Evolutionary conservation across 495 filamentous ascomycete genomes (phyloP).

Genomic region (Podospora appendiculata): DNA sequence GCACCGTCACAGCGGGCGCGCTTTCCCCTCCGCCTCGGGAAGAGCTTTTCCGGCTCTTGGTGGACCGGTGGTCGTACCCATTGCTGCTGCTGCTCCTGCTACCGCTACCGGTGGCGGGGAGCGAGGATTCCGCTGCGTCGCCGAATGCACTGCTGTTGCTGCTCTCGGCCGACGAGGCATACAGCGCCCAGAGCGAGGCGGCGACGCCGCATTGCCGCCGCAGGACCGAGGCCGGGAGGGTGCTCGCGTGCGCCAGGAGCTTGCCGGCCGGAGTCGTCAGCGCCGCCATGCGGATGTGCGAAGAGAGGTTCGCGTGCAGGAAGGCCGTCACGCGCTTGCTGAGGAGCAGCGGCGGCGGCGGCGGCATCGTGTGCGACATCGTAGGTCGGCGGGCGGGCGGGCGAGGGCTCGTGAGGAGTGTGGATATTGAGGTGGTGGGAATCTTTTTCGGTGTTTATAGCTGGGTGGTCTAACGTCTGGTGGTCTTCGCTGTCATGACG

Average conservation of each 20-base stretch:
- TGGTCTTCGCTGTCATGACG: too few relatives aligned
- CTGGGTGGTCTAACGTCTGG: too few relatives aligned
- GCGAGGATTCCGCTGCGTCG: too few relatives aligned
- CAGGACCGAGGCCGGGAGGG: conserved; percentile 30
- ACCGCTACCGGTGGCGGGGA: background rate
- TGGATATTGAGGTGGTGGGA: too few relatives aligned
- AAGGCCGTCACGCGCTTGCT: conserved; percentile 41
- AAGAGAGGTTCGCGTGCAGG: conserved; percentile 37
- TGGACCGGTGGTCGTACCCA: background rate
- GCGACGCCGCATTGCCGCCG: conserved; percentile 42
- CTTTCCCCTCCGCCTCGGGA: background rate
- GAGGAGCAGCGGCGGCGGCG: conserved; percentile 38
- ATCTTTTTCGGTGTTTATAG: too few relatives aligned
- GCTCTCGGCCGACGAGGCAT: conserved; percentile 14
- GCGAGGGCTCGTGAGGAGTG: too few relatives aligned
- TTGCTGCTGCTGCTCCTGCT: background rate
- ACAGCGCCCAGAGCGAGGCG: conserved; percentile 36
- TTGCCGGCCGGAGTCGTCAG: conserved; percentile 40
- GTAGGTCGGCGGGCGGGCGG: too few relatives aligned
- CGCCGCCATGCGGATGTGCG: conserved; percentile 31
- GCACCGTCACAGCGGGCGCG: conserved; percentile 32
- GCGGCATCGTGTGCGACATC: conserved; percentile 6
- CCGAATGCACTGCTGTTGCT: background rate
- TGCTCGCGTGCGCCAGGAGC: conserved; percentile 40
- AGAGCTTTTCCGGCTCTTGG: too few relatives aligned